phyloP scores from a whole-genome alignment of 129 eudicot species.

The Saussurea involucrata region DNA sequence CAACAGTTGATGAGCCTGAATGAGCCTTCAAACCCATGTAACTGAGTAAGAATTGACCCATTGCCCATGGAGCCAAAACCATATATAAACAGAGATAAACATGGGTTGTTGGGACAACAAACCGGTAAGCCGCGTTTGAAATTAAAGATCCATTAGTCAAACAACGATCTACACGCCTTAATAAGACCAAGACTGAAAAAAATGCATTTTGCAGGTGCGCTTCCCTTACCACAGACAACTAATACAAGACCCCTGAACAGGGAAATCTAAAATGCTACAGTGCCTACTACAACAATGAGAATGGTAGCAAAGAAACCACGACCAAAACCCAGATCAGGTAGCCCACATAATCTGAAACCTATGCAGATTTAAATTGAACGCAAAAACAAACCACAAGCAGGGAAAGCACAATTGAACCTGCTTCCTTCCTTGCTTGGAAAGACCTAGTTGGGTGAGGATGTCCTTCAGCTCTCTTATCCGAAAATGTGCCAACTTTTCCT shows the following conservation, averaged over 20 bases:
- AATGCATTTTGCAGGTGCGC: background rate
- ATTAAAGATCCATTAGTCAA: background rate
- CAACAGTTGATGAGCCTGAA: background rate
- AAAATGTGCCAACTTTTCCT: constrained; percentile 88
- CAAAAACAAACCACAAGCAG: constrained; percentile 2
- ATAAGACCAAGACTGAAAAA: background rate
- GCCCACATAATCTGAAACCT: background rate
- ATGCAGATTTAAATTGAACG: background rate
- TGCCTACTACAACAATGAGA: background rate
- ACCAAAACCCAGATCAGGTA: constrained; percentile 15
- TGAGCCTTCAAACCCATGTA: constrained; percentile 4
- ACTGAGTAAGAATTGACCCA: constrained; percentile 1
- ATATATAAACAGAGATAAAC: background rate
- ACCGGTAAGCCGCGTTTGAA: background rate
- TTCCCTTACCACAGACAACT: background rate
- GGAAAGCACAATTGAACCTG: constrained; percentile 51
- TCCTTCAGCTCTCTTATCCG: constrained; percentile 96
- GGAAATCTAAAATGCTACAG: background rate
- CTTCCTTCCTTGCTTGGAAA: constrained; percentile 98
- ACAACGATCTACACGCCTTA: background rate
- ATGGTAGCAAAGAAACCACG: background rate
- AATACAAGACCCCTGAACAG: background rate
- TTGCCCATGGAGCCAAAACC: background rate
- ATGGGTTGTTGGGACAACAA: background rate
- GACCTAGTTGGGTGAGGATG: constrained; percentile 75